Conservation (phyloP, 441 rosid species). For the Euphorbia corollata region DNA sequence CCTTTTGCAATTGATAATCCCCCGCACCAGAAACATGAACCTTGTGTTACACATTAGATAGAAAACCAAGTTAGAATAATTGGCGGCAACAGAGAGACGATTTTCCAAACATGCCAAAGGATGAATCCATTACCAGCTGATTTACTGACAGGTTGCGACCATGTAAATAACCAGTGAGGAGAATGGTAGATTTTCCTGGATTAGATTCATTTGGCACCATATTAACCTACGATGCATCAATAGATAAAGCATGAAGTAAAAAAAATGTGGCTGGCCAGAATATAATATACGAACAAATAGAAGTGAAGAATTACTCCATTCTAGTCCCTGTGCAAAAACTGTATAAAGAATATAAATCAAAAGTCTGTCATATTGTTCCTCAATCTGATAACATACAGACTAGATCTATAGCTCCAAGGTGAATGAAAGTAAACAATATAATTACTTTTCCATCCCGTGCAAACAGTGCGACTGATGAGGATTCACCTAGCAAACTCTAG, state of each 20-base stretch:
- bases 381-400: neutral
- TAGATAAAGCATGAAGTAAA: slow-evolving; percentile 1
- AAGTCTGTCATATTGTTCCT: neutral
- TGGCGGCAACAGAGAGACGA: neutral
- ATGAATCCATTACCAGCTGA: slow-evolving; percentile 61
- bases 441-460: neutral
- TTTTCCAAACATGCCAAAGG: slow-evolving; percentile 15
- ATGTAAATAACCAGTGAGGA: slow-evolving; percentile 70
- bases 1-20: slow-evolving; percentile 72
- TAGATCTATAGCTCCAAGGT: neutral
- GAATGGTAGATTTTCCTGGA: slow-evolving; percentile 53
- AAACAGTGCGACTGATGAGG: neutral
- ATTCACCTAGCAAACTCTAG: neutral
- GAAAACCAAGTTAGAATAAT: slow-evolving; percentile 14
- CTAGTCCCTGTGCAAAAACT: neutral
- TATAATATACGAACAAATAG: neutral
- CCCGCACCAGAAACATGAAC: slow-evolving; percentile 91
- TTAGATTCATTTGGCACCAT: slow-evolving; percentile 39
- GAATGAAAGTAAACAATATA: neutral
- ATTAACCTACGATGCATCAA: slow-evolving; percentile 41
- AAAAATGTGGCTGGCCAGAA: slow-evolving; percentile 4
- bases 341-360: neutral
- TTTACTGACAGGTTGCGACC: slow-evolving; percentile 71
- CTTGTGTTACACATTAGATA: slow-evolving; percentile 29
- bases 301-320: neutral